These are phyloP conservation scores for Mollisiaceae sp. DNA, from an alignment of 2,329 filamentous ascomycete genomes.

Conservation along the genomic window DNA sequence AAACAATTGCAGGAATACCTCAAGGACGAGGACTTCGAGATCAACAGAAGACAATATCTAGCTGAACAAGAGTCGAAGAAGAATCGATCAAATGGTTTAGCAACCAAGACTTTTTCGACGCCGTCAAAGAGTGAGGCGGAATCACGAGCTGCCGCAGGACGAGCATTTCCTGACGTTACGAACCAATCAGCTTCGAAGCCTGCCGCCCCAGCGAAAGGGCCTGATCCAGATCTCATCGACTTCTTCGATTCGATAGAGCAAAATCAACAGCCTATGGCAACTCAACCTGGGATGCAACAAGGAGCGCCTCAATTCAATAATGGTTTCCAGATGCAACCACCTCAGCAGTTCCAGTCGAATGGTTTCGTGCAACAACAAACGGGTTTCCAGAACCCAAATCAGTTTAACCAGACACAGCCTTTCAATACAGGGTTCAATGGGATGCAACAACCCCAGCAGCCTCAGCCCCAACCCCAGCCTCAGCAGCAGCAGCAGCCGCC, in stretches of 20 bases:
- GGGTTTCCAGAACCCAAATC: constrained; percentile 48
- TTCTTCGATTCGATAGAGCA: constrained; percentile 95
- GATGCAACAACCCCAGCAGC: constrained; percentile 30
- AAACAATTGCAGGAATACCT: constrained; percentile 93
- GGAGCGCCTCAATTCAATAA: constrained; percentile 38
- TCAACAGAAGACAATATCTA: constrained; percentile 89
- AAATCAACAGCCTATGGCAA: constrained; percentile 75
- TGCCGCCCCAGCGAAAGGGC: constrained; percentile 59
- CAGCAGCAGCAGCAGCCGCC: constrained; percentile 32
- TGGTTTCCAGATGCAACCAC: constrained; percentile 43
- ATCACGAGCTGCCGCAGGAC: constrained; percentile 36
- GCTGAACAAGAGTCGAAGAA: constrained; percentile 81
- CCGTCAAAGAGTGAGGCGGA: constrained; percentile 43
- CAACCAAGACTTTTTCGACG: constrained; percentile 50
- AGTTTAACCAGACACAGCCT: constrained; percentile 43
- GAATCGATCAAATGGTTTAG: constrained; percentile 40
- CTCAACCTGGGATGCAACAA: constrained; percentile 48
- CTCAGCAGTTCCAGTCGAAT: constrained; percentile 49
- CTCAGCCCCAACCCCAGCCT: constrained; percentile 26
- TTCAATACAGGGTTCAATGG: constrained; percentile 40
- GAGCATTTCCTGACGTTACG: constrained; percentile 39
- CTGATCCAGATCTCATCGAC: constrained; percentile 83
- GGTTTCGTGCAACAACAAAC: constrained; percentile 49
- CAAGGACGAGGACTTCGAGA: constrained; percentile 92
- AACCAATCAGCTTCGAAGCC: constrained; percentile 47